Evolutionary conservation across 768 basidiomycete species (phyloP).

Genomic region (Baorangia bicolor): DNA sequence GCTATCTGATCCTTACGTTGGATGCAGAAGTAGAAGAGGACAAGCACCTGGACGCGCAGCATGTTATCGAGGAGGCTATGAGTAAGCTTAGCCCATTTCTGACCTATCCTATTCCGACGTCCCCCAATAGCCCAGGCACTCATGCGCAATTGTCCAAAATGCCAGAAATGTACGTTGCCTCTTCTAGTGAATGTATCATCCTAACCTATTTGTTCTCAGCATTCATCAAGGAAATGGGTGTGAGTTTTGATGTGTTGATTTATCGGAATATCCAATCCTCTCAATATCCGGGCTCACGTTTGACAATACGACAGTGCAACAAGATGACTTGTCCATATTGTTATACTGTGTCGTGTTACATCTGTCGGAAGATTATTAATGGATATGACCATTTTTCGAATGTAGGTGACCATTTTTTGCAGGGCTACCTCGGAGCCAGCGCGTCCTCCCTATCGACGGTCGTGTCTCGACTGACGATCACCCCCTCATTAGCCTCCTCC

Average conservation of each 20-base stretch:
- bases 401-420: constrained; percentile 31
- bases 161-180: constrained; percentile 60
- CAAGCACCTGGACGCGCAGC: constrained; percentile 68
- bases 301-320: constrained; percentile 64
- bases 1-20: neutral
- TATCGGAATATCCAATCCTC: neutral
- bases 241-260: constrained; percentile 38
- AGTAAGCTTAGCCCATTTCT: constrained; percentile 44
- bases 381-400: constrained; percentile 79
- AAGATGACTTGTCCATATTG: constrained; percentile 86
- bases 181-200: neutral
- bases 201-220: constrained; percentile 39
- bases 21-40: constrained; percentile 71
- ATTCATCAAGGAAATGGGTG: constrained; percentile 78
- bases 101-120: constrained; percentile 1
- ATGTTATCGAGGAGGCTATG: constrained; percentile 92
- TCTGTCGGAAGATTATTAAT: constrained; percentile 69
- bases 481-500: constrained; percentile 22
- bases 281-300: neutral
- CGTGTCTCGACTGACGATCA: constrained; percentile 6
- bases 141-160: constrained; percentile 87
- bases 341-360: constrained; percentile 73
- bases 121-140: constrained; percentile 61
- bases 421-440: neutral
- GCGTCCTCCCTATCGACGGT: neutral